phyloP scores from a whole-genome alignment of 106 monocot genomes.

The Dioscorea alata region DNA sequence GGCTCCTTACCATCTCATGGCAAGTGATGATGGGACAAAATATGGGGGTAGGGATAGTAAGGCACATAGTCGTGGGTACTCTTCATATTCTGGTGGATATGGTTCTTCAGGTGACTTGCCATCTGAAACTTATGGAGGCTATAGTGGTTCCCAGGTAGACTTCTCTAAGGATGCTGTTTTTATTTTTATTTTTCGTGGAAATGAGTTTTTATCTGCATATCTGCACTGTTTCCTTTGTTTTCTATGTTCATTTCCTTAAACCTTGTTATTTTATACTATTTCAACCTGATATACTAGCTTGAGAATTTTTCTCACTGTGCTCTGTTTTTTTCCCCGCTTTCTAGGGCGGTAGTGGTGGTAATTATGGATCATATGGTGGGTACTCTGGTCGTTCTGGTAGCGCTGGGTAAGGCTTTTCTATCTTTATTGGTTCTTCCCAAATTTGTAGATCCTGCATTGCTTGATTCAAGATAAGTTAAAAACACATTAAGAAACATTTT shows the following conservation, averaged over 20 bases:
- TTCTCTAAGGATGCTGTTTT: not conserved
- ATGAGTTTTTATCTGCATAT: too few species aligned
- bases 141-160: slow-evolving; percentile 69
- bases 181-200: too few species aligned
- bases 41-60: slow-evolving; percentile 58
- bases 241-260: too few species aligned
- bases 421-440: too few species aligned
- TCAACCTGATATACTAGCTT: too few species aligned
- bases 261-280: too few species aligned
- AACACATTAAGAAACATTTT: too few species aligned
- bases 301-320: not conserved
- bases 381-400: slow-evolving; percentile 73
- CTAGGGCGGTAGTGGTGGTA: slow-evolving; percentile 58
- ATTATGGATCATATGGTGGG: slow-evolving; percentile 64
- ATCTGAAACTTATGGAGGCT: slow-evolving; percentile 46
- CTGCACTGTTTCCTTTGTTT: too few species aligned
- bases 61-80: slow-evolving; percentile 48
- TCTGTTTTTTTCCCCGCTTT: slow-evolving; percentile 5
- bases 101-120: slow-evolving; percentile 32
- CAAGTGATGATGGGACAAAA: slow-evolving; percentile 38
- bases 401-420: slow-evolving; percentile 51
- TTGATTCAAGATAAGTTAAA: too few species aligned
- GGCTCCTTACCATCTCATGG: slow-evolving; percentile 45
- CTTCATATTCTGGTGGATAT: slow-evolving; percentile 60
- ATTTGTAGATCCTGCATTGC: too few species aligned